Conservation (phyloP, 2,329 filamentous ascomycete genomes). For the Fusarium foetens region DNA sequence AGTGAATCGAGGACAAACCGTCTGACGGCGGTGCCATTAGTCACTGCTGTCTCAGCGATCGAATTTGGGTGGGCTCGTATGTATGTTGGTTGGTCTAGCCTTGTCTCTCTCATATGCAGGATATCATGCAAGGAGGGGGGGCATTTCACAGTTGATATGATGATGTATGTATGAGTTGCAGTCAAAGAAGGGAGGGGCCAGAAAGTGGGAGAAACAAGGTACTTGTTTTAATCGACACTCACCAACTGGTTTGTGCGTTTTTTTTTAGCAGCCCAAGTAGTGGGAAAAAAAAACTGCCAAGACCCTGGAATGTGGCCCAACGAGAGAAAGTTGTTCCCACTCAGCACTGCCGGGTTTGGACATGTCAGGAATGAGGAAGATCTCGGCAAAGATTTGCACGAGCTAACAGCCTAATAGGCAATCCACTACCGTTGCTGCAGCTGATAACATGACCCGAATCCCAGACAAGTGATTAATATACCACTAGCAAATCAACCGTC, state of each 20-base stretch:
- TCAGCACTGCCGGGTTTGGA: constrained; percentile 23
- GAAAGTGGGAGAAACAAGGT: constrained; percentile 15
- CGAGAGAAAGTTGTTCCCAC: constrained; percentile 6
- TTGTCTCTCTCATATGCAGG: constrained; percentile 6
- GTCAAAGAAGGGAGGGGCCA: not conserved
- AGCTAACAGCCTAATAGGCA: not conserved
- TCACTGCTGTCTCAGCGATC: not conserved
- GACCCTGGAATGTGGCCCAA: constrained; percentile 20
- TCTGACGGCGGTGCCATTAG: constrained; percentile 33
- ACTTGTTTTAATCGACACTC: constrained; percentile 7
- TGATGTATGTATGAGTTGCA: not conserved
- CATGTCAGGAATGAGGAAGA: constrained; percentile 28
- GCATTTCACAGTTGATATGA: not conserved
- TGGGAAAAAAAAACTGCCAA: not conserved
- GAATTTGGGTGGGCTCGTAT: not conserved
- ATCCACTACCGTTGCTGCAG: not conserved
- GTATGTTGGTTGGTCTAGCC: not conserved
- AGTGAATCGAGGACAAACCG: constrained; percentile 34
- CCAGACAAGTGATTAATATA: not conserved
- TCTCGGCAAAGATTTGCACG: constrained; percentile 12
- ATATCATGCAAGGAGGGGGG: constrained; percentile 14
- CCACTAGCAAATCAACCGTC: not conserved
- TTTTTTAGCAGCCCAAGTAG: not conserved
- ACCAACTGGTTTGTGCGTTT: not conserved
- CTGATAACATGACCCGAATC: not conserved